These are phyloP conservation scores for Coemansia sp. DNA, from an alignment of 192 early-diverging fungal genomes.

Conservation along the genomic window DNA sequence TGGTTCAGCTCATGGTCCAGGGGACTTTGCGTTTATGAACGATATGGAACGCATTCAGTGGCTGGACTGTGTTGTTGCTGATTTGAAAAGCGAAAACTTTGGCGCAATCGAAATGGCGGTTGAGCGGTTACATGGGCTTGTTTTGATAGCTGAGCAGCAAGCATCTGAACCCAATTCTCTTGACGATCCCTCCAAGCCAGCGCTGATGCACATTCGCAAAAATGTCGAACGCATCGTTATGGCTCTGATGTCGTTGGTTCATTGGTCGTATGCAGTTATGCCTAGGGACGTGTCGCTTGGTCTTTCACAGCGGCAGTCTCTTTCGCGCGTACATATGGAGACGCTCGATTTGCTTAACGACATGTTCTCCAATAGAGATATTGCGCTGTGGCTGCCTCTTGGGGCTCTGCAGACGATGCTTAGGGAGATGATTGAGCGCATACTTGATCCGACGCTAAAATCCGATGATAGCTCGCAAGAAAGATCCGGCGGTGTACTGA, in stretches of 20 bases:
- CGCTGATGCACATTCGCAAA: slow-evolving; percentile 21
- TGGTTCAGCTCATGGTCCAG: slow-evolving; percentile 6
- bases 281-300: slow-evolving; percentile 24
- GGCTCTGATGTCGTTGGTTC: slow-evolving; percentile 30
- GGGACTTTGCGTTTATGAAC: slow-evolving; percentile 33
- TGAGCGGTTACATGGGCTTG: slow-evolving; percentile 28
- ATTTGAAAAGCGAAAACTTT: slow-evolving; percentile 39
- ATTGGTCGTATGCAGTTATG: slow-evolving; percentile 34
- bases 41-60: slow-evolving; percentile 41
- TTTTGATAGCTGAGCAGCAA: slow-evolving; percentile 11
- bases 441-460: slow-evolving; percentile 77
- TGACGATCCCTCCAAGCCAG: slow-evolving; percentile 13
- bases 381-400: slow-evolving; percentile 65
- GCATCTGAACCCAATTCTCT: background rate
- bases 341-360: slow-evolving; percentile 61
- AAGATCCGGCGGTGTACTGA: background rate
- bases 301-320: slow-evolving; percentile 27
- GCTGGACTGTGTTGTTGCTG: slow-evolving; percentile 34
- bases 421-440: slow-evolving; percentile 73
- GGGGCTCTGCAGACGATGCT: slow-evolving; percentile 69
- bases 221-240: slow-evolving; percentile 21
- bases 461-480: slow-evolving; percentile 20
- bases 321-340: slow-evolving; percentile 73
- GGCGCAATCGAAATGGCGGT: slow-evolving; percentile 34
- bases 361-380: slow-evolving; percentile 68